A percentile compares a stretch with the other conserved stretches of the same genome.
These are phyloP conservation scores for Theileria parva DNA, from an alignment of 169 alveolate species.

Conservation along the genomic window DNA sequence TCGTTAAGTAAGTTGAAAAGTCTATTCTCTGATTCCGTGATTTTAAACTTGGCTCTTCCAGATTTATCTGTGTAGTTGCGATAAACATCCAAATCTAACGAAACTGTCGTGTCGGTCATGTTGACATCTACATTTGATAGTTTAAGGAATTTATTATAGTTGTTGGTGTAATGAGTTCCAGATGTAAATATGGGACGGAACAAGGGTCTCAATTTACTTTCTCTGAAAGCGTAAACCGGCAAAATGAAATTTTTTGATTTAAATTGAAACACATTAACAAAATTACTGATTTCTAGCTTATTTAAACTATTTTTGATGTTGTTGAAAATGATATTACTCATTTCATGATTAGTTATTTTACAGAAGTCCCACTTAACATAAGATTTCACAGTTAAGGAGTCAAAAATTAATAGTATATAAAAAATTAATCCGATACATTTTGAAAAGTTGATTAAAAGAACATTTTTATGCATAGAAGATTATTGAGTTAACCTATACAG, in stretches of 20 bases:
- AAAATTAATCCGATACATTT: background rate
- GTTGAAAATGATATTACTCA: background rate
- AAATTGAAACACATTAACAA: background rate
- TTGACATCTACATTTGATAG: background rate
- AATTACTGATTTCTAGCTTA: background rate
- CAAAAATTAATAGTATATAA: background rate
- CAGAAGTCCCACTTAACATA: slow-evolving; percentile 5
- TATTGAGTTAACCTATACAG: background rate
- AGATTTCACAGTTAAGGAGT: background rate
- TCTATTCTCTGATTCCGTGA: slow-evolving; percentile 43
- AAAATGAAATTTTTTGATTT: background rate
- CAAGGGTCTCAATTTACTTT: background rate
- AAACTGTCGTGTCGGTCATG: background rate
- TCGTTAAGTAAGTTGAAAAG: slow-evolving; percentile 49
- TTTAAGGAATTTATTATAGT: background rate
- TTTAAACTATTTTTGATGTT: background rate
- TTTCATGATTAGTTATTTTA: background rate
- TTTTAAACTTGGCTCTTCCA: slow-evolving; percentile 18
- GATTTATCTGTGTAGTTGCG: slow-evolving; percentile 20
- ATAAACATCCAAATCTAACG: slow-evolving; percentile 20
- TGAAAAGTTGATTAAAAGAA: background rate
- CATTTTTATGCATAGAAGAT: slow-evolving; percentile 20
- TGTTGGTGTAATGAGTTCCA: background rate
- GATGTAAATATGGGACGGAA: background rate
- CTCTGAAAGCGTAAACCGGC: background rate